phyloP scores from a whole-genome alignment of 345 rosid species.

The Conringia planisiliqua region DNA sequence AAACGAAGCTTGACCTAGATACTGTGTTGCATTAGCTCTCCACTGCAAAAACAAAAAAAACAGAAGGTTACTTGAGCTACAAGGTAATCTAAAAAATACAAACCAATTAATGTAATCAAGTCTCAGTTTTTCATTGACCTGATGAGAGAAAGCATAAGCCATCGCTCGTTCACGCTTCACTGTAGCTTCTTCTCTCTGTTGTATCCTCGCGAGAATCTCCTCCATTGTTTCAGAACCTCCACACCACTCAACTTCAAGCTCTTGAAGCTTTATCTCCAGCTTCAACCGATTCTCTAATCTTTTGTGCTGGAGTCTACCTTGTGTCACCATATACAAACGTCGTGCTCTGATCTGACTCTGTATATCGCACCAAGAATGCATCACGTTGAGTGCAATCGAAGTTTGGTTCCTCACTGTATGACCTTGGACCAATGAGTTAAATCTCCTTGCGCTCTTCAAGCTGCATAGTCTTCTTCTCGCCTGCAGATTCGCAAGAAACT shows the following conservation, averaged over 20 bases:
- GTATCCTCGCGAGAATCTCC: constrained; percentile 65
- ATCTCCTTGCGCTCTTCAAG: constrained; percentile 51
- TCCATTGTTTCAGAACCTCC: constrained; percentile 80
- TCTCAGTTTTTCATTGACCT: constrained; percentile 42
- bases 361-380: constrained; percentile 75
- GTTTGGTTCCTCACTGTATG: constrained; percentile 55
- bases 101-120: neutral
- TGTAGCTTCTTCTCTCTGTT: constrained; percentile 78
- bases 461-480: constrained; percentile 51
- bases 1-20: constrained; percentile 75
- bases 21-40: constrained; percentile 78
- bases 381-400: constrained; percentile 41
- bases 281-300: constrained; percentile 66
- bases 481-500: constrained; percentile 34
- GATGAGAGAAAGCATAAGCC: constrained; percentile 94
- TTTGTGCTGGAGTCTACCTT: constrained; percentile 65
- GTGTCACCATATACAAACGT: constrained; percentile 65
- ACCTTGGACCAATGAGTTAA: constrained; percentile 53
- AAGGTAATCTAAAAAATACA: neutral
- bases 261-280: constrained; percentile 68
- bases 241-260: constrained; percentile 85
- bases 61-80: constrained; percentile 2
- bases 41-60: constrained; percentile 47
- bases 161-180: constrained; percentile 78
- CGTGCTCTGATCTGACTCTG: constrained; percentile 63